Evolutionary conservation across 768 basidiomycete genomes (phyloP).

Genomic region (Termitomyces sp.): DNA sequence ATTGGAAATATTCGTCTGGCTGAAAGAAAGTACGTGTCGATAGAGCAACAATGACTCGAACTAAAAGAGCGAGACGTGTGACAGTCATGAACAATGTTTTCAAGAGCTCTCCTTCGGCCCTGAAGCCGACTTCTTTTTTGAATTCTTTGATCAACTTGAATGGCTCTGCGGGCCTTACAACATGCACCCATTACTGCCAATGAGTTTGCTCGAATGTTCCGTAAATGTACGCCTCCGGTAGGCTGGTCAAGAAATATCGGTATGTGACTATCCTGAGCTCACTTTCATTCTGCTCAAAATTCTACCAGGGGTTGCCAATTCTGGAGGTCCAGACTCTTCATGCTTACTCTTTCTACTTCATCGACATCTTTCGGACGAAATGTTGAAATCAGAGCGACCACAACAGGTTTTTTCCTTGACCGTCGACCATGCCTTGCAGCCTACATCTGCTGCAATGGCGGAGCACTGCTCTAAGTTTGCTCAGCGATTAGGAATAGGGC

Average conservation of each 20-base stretch:
- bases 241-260: slow-evolving; percentile 49
- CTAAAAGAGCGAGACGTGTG: slow-evolving; percentile 31
- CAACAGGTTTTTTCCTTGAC: slow-evolving; percentile 48
- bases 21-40: slow-evolving; percentile 86
- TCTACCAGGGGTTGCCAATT: slow-evolving; percentile 63
- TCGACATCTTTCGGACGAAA: slow-evolving; percentile 29
- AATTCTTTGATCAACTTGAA: background rate
- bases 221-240: slow-evolving; percentile 38
- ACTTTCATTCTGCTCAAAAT: background rate
- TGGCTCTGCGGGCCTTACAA: slow-evolving; percentile 4
- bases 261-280: slow-evolving; percentile 17
- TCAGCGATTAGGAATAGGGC: slow-evolving; percentile 35
- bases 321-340: slow-evolving; percentile 80
- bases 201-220: slow-evolving; percentile 49
- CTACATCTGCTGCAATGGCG: slow-evolving; percentile 53
- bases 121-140: background rate
- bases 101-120: background rate
- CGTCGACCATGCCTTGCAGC: slow-evolving; percentile 68
- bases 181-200: slow-evolving; percentile 32
- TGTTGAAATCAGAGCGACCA: slow-evolving; percentile 11
- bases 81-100: slow-evolving; percentile 10
- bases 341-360: slow-evolving; percentile 69
- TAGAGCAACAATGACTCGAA: slow-evolving; percentile 61
- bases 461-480: slow-evolving; percentile 40
- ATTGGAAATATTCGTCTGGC: slow-evolving; percentile 96